phyloP scores from a whole-genome alignment of 148 eudicot genomes.

The Fagopyrum esculentum region DNA sequence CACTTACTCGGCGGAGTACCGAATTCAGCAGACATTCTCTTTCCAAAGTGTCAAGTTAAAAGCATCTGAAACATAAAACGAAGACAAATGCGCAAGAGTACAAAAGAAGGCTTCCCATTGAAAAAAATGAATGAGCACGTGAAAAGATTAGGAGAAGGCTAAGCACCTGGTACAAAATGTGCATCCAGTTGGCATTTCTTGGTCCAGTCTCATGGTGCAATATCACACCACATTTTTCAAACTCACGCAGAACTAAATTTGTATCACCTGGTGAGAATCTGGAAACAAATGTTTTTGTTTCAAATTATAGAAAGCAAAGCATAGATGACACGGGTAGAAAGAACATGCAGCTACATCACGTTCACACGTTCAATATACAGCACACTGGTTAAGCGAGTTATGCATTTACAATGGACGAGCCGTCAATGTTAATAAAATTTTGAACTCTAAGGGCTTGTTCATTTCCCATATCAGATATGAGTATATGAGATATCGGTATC shows the following conservation, averaged over 20 bases:
- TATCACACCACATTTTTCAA: conserved; percentile 87
- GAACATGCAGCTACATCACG: neutral
- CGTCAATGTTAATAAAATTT: no score
- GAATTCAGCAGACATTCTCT: neutral
- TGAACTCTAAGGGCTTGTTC: no score
- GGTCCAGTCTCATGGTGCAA: conserved; percentile 92
- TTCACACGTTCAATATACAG: neutral
- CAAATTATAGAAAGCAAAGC: neutral
- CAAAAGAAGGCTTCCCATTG: neutral
- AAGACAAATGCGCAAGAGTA: neutral
- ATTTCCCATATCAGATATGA: no score
- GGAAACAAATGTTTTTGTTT: conserved; percentile 3
- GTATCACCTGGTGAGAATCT: conserved; percentile 93
- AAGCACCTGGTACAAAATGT: conserved; percentile 83
- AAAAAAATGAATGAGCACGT: neutral
- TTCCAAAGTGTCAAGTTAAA: neutral
- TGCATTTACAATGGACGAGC: neutral
- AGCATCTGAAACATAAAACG: neutral
- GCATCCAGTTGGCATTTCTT: conserved; percentile 96
- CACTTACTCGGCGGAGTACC: neutral
- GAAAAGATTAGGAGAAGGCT: neutral
- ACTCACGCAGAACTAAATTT: conserved; percentile 82
- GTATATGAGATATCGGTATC: no score
- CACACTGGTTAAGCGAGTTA: neutral
- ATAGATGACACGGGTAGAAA: neutral